A percentile compares a stretch with the other conserved stretches of the same genome.
These are phyloP conservation scores for Poa pratensis DNA, from an alignment of 176 grass and related monocot genomes.

Conservation along the genomic window DNA sequence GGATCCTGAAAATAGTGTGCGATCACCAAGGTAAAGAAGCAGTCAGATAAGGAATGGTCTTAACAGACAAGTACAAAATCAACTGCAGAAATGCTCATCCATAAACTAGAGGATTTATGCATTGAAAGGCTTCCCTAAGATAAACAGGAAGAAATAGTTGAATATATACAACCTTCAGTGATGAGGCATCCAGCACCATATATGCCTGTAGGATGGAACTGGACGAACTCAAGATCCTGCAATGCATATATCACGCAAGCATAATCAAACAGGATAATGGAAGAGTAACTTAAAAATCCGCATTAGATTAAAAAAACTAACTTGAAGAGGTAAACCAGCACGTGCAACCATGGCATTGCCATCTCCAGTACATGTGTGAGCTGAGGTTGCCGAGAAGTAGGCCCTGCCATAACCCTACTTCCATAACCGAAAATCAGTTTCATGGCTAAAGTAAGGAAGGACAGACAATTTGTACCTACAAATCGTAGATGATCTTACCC, in stretches of 20 bases:
- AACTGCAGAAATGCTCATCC: background rate
- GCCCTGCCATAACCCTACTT: conserved; percentile 83
- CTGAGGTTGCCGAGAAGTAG: conserved; percentile 96
- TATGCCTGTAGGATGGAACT: conserved; percentile 87
- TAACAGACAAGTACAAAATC: background rate
- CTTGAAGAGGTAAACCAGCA: conserved; percentile 94
- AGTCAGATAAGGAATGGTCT: conserved; percentile 12
- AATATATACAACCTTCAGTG: conserved; percentile 68
- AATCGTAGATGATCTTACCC: conserved; percentile 52
- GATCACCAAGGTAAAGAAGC: conserved; percentile 2
- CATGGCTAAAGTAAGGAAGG: background rate
- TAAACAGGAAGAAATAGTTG: conserved; percentile 16
- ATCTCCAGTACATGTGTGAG: conserved; percentile 99
- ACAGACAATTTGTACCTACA: conserved; percentile 20
- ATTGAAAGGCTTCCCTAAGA: background rate
- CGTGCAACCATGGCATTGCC: conserved; percentile 97
- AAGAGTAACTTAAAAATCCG: conserved; percentile 8
- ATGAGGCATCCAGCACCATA: conserved; percentile 90
- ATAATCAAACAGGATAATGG: conserved; percentile 35
- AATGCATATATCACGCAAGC: conserved; percentile 40
- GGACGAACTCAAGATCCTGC: conserved; percentile 98
- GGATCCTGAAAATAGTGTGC: conserved; percentile 55
- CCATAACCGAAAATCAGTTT: conserved; percentile 14
- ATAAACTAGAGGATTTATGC: background rate
- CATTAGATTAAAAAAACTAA: conserved; percentile 43